Evolutionary conservation across 2,329 filamentous ascomycete genomes (phyloP), one percentile per base, ranked within the genome.

Genomic region (Aspergillus sp.): DNA sequence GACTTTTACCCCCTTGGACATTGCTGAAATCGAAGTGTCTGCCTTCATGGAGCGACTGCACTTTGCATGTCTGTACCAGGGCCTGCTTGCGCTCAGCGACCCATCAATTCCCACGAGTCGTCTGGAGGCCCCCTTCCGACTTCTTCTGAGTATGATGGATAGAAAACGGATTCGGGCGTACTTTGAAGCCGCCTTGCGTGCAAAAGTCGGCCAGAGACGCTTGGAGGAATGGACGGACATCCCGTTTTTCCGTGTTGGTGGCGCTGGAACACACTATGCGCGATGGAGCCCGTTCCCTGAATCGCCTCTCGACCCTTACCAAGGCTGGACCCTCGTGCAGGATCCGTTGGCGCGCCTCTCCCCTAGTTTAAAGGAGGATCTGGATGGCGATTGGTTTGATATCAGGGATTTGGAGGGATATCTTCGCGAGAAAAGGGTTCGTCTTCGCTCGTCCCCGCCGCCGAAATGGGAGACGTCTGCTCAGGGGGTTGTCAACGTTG

Each of bases 381-480:
- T 64, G 13, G 55, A 60, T 9, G 61, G 60, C 8, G 60, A 62
- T 30, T 65, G 61, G 61, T 64, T 65, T 33, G 59, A 63, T 19
- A 56, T 65, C 22, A 49, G 57, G 9, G 62, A 65, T 40, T 42
- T 65, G 19, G 56, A 59, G 45, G 60, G 59, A 0, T 64, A 58
- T 50, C 46, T 65, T 6, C 53, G 48, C 0, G 57, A 64, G 26
- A 55, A 56, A 35, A 49, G 50, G 20, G 52, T 64, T 2, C 45
- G 36, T 26, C 45, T 64, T 11, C 35, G 60, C 2, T 45, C 51
- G 30, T 50, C 47, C n/a, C 45, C 32, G 40, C 51, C 41, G 17
- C 22, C 11, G 9, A 17, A 4, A 30, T 41, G 14, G 4, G 8
- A 45, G 26, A 7, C n/a, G 24, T 14, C 20, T n/a, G n/a, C 35